Base-by-base conservation (phyloP, 352 stramenopile genomes). In the Phytophthora aleatoria region DNA sequence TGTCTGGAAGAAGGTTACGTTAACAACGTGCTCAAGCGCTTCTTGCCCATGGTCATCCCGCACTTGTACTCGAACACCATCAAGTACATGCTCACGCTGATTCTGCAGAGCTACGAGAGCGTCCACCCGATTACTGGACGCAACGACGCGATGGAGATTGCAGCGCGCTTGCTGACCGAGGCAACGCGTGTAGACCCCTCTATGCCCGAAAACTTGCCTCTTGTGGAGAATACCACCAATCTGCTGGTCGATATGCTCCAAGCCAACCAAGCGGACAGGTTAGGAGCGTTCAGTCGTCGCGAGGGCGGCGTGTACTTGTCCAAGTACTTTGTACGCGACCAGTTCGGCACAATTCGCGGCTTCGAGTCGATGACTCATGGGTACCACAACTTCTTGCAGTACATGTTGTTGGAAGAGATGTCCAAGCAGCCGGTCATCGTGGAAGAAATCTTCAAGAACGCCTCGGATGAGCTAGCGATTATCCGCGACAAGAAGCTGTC, bases 381-480 rank as follows among this genome's bases (percentile, higher is more conserved):
- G n/a, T 95, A 95, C 57, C 87, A 95, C 77, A 95, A 95, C 65
- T 95, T 95, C 26, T 64, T 95, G 20, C 87, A 95, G 66, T 95
- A 92, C 54, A 95, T 95, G 87, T 66, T 95, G 24, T 59, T 95
- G 11, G 87, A 95, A 55, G 85, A 95, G 57, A 74, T 94, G 41
- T 81, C 85, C n/a, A 94, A 95, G 50, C 77, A 86, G 52, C 80
- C 76, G 11, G 39, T 66, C 13, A 88, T 93, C 33, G 52, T 95
- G 20, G 72, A 92, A 8, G 69, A 79, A 36, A 47, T 95, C 10
- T 95, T 94, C 39, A 61, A 71, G 20, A 90, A 91, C 47, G 83
- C 87, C 2, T 52, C 79, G 13, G 55, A 87, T 48, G 83, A 95
- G 50, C 73, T 95, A 20, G 57, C 61, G n/a, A 74, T 77, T 41